These are phyloP conservation scores for Byssochlamys sp. DNA, from an alignment of 2,329 filamentous ascomycete species.

Conservation along the genomic window DNA sequence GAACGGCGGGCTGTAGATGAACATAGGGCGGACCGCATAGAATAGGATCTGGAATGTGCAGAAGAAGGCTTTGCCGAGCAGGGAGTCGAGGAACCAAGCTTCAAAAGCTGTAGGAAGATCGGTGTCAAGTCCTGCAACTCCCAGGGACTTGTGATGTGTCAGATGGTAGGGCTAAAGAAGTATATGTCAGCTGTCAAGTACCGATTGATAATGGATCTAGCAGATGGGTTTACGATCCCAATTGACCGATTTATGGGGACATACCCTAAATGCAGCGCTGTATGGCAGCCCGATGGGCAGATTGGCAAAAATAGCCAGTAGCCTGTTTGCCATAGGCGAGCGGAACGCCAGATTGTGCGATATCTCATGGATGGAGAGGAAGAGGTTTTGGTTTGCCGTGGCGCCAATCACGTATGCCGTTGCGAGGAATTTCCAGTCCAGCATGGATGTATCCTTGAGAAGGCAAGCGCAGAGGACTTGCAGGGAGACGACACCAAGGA, in stretches of 20 bases:
- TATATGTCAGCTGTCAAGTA: not conserved
- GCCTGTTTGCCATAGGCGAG: slow-evolving; percentile 65
- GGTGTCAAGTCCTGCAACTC: slow-evolving; percentile 89
- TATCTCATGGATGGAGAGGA: slow-evolving; percentile 97
- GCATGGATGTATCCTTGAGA: slow-evolving; percentile 65
- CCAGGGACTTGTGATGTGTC: slow-evolving; percentile 96
- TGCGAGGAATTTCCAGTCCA: slow-evolving; percentile 74
- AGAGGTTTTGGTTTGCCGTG: slow-evolving; percentile 95
- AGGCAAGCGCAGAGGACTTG: slow-evolving; percentile 70
- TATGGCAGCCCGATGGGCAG: slow-evolving; percentile 92
- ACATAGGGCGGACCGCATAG: slow-evolving; percentile 92
- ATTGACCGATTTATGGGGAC: slow-evolving; percentile 17
- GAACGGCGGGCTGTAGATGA: slow-evolving; percentile 80
- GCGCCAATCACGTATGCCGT: slow-evolving; percentile 87
- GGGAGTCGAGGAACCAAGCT: slow-evolving; percentile 80
- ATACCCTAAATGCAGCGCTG: slow-evolving; percentile 82
- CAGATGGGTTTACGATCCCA: not conserved
- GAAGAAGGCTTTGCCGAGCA: slow-evolving; percentile 96
- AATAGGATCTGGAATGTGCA: slow-evolving; percentile 98
- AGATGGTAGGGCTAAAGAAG: slow-evolving; percentile 75
- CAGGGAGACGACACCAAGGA: slow-evolving; percentile 69
- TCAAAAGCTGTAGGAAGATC: slow-evolving; percentile 88
- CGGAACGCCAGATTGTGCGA: slow-evolving; percentile 93
- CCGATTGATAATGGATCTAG: not conserved
- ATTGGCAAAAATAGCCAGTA: slow-evolving; percentile 88